Evolutionary conservation across 192 early-diverging fungal genomes (phyloP), one percentile per base, ranked within the genome.

Genomic region (Backusella psychrophila): DNA sequence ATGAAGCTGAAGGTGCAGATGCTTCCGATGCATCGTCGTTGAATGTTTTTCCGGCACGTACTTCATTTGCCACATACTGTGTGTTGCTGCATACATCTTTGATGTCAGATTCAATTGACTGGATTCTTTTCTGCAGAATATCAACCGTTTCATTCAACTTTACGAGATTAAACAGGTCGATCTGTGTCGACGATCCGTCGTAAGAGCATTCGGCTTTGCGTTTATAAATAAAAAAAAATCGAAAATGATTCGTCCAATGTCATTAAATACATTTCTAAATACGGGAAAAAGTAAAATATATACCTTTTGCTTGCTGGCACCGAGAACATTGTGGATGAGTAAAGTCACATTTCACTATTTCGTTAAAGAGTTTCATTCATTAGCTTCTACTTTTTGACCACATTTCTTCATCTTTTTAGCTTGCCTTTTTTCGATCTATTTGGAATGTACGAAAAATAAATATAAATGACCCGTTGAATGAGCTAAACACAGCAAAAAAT

Each of bases 291-390:
- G 34, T 33, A 63, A 63, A 29, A 29, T 26, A 14, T 14, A 46
- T 77, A 81, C 80, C 66, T 56, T 80, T 79, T 9, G 69, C 31
- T 63, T 69, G 71, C 11, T 70, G 38, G 46, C 82, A 83, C 38
- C 82, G 75, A 26, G 14, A 19, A 69, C 82, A 83, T 34, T 42
- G 35, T 39, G 82, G 82, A 74, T 75, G 82, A 53, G 72, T 72
- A 75, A 79, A 79, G 59, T 77, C 78, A 46, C 82, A 83, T 77
- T 83, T 83, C 8, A 83, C 82, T 83, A 59, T 66, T 39, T n/a
- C 19, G 34, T 53, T 59, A 75, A 23, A 21, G n/a, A 17, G 26
- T 38, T 39, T 46, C 17, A 23, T 67, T 26, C 15, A 49, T 49
- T 49, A 49, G 46, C 19, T 49, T 21, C 46, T n/a, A 49, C 26